These are phyloP conservation scores for Apiospora koreana DNA, from an alignment of 2,329 filamentous ascomycete species.

Conservation along the genomic window DNA sequence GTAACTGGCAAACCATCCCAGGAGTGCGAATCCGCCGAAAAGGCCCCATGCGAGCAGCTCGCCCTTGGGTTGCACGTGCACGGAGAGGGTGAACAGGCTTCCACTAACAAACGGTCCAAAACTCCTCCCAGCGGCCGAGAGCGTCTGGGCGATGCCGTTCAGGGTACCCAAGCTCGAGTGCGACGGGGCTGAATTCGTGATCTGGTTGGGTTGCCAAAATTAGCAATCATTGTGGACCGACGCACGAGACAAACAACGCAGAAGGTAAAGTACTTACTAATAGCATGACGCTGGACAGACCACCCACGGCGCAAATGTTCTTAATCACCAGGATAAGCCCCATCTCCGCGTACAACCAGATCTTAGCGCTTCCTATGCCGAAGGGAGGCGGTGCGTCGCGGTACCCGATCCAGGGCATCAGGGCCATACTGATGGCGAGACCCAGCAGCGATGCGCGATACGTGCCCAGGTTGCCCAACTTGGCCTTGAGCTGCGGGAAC, in stretches of 20 bases:
- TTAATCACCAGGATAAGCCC: constrained; percentile 81
- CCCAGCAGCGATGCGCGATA: constrained; percentile 79
- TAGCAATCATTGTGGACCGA: constrained; percentile 10
- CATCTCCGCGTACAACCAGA: constrained; percentile 80
- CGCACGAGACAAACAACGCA: background rate
- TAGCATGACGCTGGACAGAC: constrained; percentile 84
- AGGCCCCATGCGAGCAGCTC: constrained; percentile 84
- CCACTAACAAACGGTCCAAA: constrained; percentile 88
- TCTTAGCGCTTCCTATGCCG: constrained; percentile 61
- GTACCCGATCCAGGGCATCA: constrained; percentile 91
- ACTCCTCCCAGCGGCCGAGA: constrained; percentile 87
- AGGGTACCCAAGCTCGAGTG: constrained; percentile 84
- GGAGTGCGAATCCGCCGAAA: constrained; percentile 79
- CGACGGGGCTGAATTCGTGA: constrained; percentile 90
- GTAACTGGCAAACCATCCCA: constrained; percentile 79
- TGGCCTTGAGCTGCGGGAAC: constrained; percentile 77
- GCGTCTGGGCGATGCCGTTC: constrained; percentile 90
- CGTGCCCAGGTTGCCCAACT: constrained; percentile 80
- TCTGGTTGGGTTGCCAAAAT: constrained; percentile 48
- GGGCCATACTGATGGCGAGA: constrained; percentile 77
- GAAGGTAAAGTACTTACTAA: constrained; percentile 59
- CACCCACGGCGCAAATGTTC: constrained; percentile 86
- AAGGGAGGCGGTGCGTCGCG: constrained; percentile 58
- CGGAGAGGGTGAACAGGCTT: constrained; percentile 79
- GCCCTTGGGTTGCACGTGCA: constrained; percentile 73